phyloP scores from a whole-genome alignment of 805 yeast genomes.

The Yarrowia sp. region DNA sequence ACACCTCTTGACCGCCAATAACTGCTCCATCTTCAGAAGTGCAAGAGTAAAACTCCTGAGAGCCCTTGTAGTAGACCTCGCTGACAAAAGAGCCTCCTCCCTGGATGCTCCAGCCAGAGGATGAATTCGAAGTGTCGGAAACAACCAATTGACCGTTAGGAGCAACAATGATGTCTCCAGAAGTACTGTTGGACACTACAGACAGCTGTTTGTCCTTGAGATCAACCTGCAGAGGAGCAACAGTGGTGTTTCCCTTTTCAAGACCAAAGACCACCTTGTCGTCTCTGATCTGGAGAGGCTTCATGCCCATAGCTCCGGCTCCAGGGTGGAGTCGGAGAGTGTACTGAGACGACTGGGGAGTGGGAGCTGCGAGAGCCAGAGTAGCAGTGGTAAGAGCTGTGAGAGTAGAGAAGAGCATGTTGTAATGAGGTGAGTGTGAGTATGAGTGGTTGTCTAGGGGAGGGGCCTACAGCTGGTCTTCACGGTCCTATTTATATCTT shows the following conservation, averaged over 20 bases:
- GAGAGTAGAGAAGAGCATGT: slow-evolving; percentile 8
- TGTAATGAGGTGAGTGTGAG: not conserved
- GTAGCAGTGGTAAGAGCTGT: slow-evolving; percentile 1
- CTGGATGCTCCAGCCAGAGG: not conserved
- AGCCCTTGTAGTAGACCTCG: slow-evolving; percentile 14
- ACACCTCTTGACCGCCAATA: slow-evolving; percentile 10
- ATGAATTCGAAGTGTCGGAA: not conserved
- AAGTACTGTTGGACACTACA: not conserved
- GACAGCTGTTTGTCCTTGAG: not conserved
- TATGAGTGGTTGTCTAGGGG: no score
- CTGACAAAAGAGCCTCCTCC: not conserved
- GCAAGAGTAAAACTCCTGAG: slow-evolving; percentile 27
- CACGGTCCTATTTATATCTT: not conserved
- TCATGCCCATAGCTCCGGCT: slow-evolving; percentile 2
- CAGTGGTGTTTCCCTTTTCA: not conserved
- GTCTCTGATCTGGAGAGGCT: not conserved
- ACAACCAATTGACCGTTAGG: not conserved
- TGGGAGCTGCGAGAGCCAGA: slow-evolving; percentile 1
- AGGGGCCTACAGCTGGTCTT: no score
- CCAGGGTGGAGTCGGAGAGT: slow-evolving; percentile 1
- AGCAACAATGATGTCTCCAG: not conserved
- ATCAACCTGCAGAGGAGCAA: not conserved
- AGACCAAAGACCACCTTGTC: slow-evolving; percentile 22
- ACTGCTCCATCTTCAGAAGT: not conserved
- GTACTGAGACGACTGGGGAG: not conserved